Evolutionary conservation across 2,329 filamentous ascomycete species (phyloP), one percentile per base, ranked within the genome.

Genomic region (Chaetomiaceae sp.): DNA sequence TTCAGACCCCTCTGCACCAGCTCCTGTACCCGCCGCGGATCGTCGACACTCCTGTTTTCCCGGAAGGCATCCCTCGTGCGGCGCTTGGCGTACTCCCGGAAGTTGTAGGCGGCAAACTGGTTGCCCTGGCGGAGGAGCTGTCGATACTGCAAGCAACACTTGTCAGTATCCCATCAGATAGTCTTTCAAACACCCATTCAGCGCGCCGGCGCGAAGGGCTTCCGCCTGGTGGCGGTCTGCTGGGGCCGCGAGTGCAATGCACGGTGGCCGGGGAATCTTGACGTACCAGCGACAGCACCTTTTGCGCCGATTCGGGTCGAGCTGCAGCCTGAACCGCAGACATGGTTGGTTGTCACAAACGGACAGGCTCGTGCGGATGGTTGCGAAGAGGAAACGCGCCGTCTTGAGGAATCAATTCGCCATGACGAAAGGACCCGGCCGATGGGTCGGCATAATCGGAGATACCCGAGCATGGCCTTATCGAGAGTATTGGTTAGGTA

Each of bases 21-120:
- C 67, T 95, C 89, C 68, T 97, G 89, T 65, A 95, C 75, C 69
- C 76, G 75, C 53, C 88, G 75, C 55, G 80, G 75, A 62, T 96
- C 93, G 37, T 79, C 71, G 60, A 88, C 84, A 46, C 68, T 64
- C 66, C 80, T 77, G 67, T 94, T 78, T 65, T 95, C 88, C 59
- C 85, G 79, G 68, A 97, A 98, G 4, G 88, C 84, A 72, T 97
- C 93, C 65, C 79, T 79, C 64, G 93, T 95, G 67, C 91, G 81
- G 63, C 93, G 84, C 68, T 83, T 86, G 44, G 93, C 90, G 68
- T 98, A 98, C 67, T 96, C 91, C 70, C 93, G 82, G 76, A 96
- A 98, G 71, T 97, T 98, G 75, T 97, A 98, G 58, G 86, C 81
- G 52, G 88, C 80, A 68, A 98, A 97, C 62, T 95, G 86, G 52